Base-by-base conservation (phyloP, 176 grass and related monocot genomes). In the Triticum monococcum region DNA sequence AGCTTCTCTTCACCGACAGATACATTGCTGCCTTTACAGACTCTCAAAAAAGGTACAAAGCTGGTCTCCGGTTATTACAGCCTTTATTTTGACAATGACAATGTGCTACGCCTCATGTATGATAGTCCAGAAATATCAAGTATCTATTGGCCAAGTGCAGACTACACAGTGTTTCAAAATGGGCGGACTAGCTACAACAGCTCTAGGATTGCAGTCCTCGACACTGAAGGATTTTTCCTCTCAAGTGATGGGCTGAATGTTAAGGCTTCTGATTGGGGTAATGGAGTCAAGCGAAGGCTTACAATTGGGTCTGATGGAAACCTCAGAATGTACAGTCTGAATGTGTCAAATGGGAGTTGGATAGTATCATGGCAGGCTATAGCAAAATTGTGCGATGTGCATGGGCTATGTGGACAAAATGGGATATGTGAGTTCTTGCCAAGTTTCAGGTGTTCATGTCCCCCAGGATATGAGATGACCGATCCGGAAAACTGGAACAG, bases 1-100 rank as follows among this genome's bases (percentile, higher is more conserved):
- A 95, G 93, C 84, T 95, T 95, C 80, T 91, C 81, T 68, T 90
- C 81, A 24, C 93, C 90, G 7, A 92, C 90, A 18, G 88, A 92
- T 81, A 92, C 90, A 22, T 81, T 95, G 24, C 87, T 92, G 31
- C 90, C 93, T 8, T 81, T 78, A 12, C 91, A 95, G 22, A 40
- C 12, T 18, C 71, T 93, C 46, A 93, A 35, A 43, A 95, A 95
- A 81, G 38, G n/a, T 68, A 92, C 16, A 25, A 85, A 18, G 20
- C 36, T 95, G 22, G 81, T 91, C 37, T 95, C 93, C 18, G 37
- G 68, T 46, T 90, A 95, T 41, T 95, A 85, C 65, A 89, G 13
- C 80, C 86, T 91, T 35, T 91, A 85, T 83, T 95, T 95, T 3
- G 93, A 92, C 75, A 95, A 79, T 6, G 88, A 95, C 62, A 95